Base-by-base conservation (phyloP, 345 rosid species). In the Aquilaria malaccensis region DNA sequence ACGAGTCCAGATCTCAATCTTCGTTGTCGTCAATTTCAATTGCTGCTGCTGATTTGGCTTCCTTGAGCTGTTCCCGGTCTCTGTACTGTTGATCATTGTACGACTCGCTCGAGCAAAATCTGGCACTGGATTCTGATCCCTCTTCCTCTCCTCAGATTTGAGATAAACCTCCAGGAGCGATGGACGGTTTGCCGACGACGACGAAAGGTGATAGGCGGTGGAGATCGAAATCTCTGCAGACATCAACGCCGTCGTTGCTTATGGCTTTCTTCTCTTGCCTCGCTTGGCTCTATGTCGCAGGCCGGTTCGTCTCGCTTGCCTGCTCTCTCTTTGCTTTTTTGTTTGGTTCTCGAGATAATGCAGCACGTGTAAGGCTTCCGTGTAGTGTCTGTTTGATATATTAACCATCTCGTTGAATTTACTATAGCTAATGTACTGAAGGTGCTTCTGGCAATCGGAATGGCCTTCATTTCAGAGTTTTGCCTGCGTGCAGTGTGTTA, bases 241-340 rank as follows among this genome's bases (percentile, higher is more conserved):
- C 83, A 13, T 82, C 96, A 3, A 89, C 76, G 52, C 88, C 96
- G 0, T 89, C 98, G 3, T 63, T 89, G 37, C 55, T 83, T 12
- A 59, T 89, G 80, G 93, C 89, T 50, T 87, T 89, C 81, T 82
- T 87, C 84, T 92, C 97, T 64, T 92, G 95, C 71, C 64, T 92
- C 69, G 98, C 98, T 76, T 89, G 98, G 91, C 97, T 92, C 68
- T 89, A 92, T 65, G 95, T 89, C 58, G 97, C 95, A 53, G 98
- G 98, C 70, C 77, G 93, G 93, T 89, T 57, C 60, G 80, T 81
- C 43, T 37, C 43, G 5, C 43, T 37, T 3, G 43, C 7, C 7
- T 3, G 43, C 43, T 37, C 43, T 37, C 7, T 37, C 43, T 37
- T 9, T 1, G 43, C 4, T 4, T 9, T 37, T 37, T 9, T 37